Conservation (phyloP, 2,329 filamentous ascomycete species). For the Alternaria infectoria region DNA sequence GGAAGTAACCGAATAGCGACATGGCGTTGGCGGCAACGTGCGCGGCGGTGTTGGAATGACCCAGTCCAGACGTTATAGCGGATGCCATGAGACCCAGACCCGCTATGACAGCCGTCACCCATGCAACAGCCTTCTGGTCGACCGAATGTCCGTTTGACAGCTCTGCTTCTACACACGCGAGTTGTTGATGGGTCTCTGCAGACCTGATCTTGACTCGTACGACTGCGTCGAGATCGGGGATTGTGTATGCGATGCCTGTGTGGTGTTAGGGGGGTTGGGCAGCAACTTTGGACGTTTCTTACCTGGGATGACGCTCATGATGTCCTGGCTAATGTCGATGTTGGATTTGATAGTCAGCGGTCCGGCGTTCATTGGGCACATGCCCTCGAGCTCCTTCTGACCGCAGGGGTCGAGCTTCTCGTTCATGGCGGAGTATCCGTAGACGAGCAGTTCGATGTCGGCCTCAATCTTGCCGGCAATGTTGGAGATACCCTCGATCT, state of each 20-base stretch:
- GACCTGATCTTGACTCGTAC: conserved; percentile 83
- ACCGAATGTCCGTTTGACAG: conserved; percentile 94
- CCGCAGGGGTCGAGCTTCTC: conserved; percentile 78
- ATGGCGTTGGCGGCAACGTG: conserved; percentile 93
- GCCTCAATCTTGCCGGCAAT: conserved; percentile 84
- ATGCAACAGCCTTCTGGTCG: conserved; percentile 85
- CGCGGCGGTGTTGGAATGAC: conserved; percentile 91
- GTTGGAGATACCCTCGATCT: conserved; percentile 81
- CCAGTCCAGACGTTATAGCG: conserved; percentile 85
- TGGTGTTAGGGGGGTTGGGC: conserved; percentile 12
- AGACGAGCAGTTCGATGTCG: conserved; percentile 77
- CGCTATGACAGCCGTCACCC: conserved; percentile 86
- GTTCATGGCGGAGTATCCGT: conserved; percentile 76
- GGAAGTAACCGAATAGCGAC: conserved; percentile 94
- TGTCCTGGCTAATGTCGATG: conserved; percentile 61
- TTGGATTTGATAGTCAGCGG: conserved; percentile 79
- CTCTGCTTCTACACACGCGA: conserved; percentile 86
- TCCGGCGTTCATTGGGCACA: conserved; percentile 91
- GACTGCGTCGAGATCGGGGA: conserved; percentile 88
- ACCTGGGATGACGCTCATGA: conserved; percentile 72
- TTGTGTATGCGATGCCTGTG: conserved; percentile 78
- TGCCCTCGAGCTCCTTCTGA: conserved; percentile 67
- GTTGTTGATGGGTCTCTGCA: conserved; percentile 65
- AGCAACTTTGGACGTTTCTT: conserved; percentile 26
- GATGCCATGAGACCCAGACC: conserved; percentile 83